Base-by-base conservation (phyloP, 2,329 filamentous ascomycete genomes). In the Talaromyces islandicus region DNA sequence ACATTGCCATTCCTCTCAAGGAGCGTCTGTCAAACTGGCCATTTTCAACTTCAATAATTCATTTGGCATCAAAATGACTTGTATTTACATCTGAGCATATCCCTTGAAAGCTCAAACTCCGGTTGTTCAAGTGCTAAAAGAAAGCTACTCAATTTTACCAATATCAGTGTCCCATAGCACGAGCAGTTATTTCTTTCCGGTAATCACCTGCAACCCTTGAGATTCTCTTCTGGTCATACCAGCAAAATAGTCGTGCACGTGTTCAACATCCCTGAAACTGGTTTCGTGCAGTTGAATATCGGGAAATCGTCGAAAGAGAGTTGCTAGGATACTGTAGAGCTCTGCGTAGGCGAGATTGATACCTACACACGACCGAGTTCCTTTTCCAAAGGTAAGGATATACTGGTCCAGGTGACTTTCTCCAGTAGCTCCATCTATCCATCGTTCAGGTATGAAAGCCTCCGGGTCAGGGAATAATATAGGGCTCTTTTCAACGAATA, bases 301-400 rank as follows among this genome's bases (percentile, higher is more conserved):
- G 1, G 57, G 54, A 48, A 60, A 65, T 25, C 54, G 46, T 14
- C 58, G 50, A n/a, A 66, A 57, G 12, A 65, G 43, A 10, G 53
- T 53, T n/a, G 64, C 64, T 29, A 66, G 48, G 32, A 60, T 59
- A 12, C 64, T 60, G 50, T 66, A 66, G 51, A 70, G 41, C 56
- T 70, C 68, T 21, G 69, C 62, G 56, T 67, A 61, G 10, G 67
- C 67, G 17, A 70, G 67, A 57, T 70, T 70, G 52, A 68, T 69
- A 7, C 68, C 68, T n/a, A 69, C 51, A 57, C 68, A 70, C 4
- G 60, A 64, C 14, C 68, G 63, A 38, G 67, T 64, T 10, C 68
- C 68, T 48, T 58, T 61, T 2, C 57, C 59, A 54, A 66, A 66
- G 19, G 60, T 43, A 7, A 65, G 50, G 14, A 64, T 52, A 48